phyloP scores from a whole-genome alignment of 176 grass and related monocot genomes.

The Juncus inflexus region DNA sequence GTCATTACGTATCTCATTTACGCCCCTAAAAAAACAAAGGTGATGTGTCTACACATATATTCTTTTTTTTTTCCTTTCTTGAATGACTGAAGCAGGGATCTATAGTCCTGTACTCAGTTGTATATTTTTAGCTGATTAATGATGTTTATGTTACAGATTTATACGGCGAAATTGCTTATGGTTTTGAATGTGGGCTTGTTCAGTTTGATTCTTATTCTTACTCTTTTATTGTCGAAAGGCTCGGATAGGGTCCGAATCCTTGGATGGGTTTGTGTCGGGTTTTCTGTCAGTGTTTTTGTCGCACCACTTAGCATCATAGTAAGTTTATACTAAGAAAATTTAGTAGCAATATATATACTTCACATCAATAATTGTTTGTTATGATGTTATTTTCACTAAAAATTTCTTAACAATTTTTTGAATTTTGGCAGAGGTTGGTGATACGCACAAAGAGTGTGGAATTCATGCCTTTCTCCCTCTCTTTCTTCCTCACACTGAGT shows the following conservation, averaged over 20 bases:
- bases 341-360: no score
- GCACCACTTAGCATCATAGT: slow-evolving; percentile 89
- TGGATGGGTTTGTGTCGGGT: slow-evolving; percentile 72
- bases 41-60: neutral
- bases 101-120: neutral
- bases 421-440: slow-evolving; percentile 56
- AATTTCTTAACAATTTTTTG: neutral
- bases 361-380: no score
- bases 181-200: slow-evolving; percentile 68
- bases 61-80: neutral
- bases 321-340: neutral
- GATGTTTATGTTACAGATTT: slow-evolving; percentile 20
- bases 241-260: slow-evolving; percentile 43
- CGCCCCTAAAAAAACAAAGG: slow-evolving; percentile 44
- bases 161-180: slow-evolving; percentile 50
- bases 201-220: slow-evolving; percentile 49
- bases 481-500: slow-evolving; percentile 77
- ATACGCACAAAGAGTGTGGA: slow-evolving; percentile 95
- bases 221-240: slow-evolving; percentile 38
- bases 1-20: slow-evolving; percentile 61
- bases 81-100: neutral
- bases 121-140: neutral
- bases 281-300: slow-evolving; percentile 72
- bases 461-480: slow-evolving; percentile 94
- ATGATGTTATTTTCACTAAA: no score